A percentile compares a stretch with the other conserved stretches of the same genome.
Conservation (phyloP, 208 protist species). For the Trypanosoma rangeli region DNA sequence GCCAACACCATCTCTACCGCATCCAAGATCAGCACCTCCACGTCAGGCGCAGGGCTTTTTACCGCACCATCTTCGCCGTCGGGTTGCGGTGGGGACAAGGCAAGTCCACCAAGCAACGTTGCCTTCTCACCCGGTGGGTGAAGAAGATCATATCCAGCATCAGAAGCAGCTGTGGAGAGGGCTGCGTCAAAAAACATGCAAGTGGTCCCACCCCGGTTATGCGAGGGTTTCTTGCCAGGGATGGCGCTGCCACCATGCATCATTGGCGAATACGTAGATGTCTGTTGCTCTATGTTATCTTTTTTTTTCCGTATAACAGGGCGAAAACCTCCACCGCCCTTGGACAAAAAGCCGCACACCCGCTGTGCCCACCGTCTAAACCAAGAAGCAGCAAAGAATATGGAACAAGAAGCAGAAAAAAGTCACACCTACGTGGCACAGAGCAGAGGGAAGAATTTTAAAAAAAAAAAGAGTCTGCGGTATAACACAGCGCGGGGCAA, state of each 20-base stretch:
- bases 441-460: too few species aligned
- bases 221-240: neutral
- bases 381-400: slow-evolving; percentile 4
- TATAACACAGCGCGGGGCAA: too few species aligned
- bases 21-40: slow-evolving; percentile 13
- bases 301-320: neutral
- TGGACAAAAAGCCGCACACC: neutral
- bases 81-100: neutral
- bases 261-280: neutral
- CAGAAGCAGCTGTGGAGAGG: neutral
- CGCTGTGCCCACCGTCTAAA: neutral
- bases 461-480: too few species aligned
- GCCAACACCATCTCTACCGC: slow-evolving; percentile 9
- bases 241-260: neutral
- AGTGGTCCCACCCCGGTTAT: neutral
- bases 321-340: too few species aligned
- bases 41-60: neutral
- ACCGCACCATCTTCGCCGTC: neutral
- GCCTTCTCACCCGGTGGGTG: neutral
- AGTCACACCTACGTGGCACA: too few species aligned
- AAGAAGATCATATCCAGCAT: neutral
- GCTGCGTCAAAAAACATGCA: slow-evolving; percentile 7
- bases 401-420: slow-evolving; percentile 15
- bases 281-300: too few species aligned
- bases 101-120: neutral